These are phyloP conservation scores for Cardamine resedifolia DNA, from an alignment of 345 rosid species.

Conservation along the genomic window DNA sequence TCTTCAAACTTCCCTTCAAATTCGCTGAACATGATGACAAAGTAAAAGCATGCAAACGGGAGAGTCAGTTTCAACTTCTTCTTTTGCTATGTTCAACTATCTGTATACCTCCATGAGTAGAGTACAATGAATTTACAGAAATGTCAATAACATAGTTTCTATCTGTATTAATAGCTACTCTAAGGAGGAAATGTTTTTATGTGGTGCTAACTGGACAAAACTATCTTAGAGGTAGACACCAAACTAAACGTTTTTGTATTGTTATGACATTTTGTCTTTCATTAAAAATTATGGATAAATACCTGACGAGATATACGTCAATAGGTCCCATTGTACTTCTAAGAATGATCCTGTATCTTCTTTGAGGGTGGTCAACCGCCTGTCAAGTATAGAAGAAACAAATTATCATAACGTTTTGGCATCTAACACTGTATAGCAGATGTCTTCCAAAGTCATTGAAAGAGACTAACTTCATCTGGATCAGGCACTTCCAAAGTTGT, in stretches of 20 bases:
- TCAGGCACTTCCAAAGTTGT: constrained; percentile 96
- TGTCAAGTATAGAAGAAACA: constrained; percentile 39
- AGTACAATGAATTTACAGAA: background rate
- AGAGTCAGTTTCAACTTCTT: background rate
- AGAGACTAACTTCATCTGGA: constrained; percentile 78
- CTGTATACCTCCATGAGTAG: background rate
- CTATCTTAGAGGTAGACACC: background rate
- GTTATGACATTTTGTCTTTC: background rate
- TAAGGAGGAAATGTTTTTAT: background rate
- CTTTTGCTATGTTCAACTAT: background rate
- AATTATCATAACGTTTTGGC: constrained; percentile 20
- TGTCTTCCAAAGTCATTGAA: constrained; percentile 9
- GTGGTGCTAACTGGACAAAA: background rate
- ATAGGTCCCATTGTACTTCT: constrained; percentile 99
- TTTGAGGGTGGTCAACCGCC: constrained; percentile 76
- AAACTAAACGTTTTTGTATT: background rate
- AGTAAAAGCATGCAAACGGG: constrained; percentile 8
- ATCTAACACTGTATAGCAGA: constrained; percentile 24
- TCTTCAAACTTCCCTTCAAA: constrained; percentile 93
- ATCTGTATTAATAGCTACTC: background rate
- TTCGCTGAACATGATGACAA: constrained; percentile 51
- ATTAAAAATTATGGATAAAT: background rate
- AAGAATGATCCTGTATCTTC: constrained; percentile 91
- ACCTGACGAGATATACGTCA: constrained; percentile 96
- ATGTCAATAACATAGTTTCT: background rate